A percentile compares a stretch with the other conserved stretches of the same genome.
Evolutionary conservation across 163 green algal species (phyloP).

Genomic region (Scenedesmus sp.): DNA sequence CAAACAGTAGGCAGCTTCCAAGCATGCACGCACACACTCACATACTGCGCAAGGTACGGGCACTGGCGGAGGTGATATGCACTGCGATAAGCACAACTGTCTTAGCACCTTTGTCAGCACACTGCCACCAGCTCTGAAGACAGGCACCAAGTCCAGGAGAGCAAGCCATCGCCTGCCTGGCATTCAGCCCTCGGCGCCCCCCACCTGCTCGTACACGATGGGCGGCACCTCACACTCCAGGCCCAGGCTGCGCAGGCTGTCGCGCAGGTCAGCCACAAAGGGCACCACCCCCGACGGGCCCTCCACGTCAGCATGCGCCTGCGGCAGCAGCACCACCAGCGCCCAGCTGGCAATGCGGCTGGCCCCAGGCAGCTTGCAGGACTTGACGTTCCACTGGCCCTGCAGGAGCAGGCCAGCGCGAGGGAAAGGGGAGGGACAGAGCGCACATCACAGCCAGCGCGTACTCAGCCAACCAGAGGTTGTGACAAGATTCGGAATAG

Average conservation of each 20-base stretch:
- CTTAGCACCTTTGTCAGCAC: background rate
- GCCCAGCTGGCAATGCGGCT: slow-evolving; percentile 42
- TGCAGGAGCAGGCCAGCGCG: background rate
- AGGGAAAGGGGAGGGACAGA: too few species aligned
- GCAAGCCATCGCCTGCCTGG: too few species aligned
- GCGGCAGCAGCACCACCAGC: slow-evolving; percentile 41
- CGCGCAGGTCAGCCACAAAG: slow-evolving; percentile 38
- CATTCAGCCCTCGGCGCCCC: background rate
- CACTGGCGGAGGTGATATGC: too few species aligned
- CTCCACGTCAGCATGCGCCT: slow-evolving; percentile 17
- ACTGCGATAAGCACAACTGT: background rate
- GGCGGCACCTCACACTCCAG: slow-evolving; percentile 43
- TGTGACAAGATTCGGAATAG: too few species aligned
- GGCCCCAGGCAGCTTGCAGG: slow-evolving; percentile 14
- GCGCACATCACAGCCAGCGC: too few species aligned
- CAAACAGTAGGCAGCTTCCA: too few species aligned
- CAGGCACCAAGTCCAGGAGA: background rate
- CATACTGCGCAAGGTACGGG: too few species aligned
- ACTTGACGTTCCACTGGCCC: slow-evolving; percentile 52
- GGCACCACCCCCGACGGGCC: slow-evolving; percentile 36
- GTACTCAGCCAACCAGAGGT: too few species aligned
- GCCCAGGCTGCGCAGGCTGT: slow-evolving; percentile 1
- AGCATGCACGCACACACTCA: too few species aligned
- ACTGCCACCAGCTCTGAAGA: background rate
- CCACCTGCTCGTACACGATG: slow-evolving; percentile 52